Evolutionary conservation across 306 rosid species (phyloP), one percentile per base, ranked within the genome.

Genomic region (Urtica urens): DNA sequence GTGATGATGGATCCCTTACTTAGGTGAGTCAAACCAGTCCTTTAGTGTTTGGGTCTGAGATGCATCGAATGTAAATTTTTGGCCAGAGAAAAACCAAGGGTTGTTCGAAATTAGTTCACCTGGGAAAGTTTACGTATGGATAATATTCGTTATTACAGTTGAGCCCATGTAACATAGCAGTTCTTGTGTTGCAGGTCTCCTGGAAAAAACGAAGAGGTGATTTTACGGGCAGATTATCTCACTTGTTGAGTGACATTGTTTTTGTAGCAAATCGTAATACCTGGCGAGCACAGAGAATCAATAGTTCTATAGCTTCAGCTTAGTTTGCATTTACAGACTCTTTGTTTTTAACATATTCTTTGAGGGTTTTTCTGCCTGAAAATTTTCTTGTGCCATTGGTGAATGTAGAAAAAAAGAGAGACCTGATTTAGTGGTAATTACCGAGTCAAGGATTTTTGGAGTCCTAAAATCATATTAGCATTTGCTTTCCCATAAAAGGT

Each of bases 361-460:
- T 69, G 53, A 78, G 66, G 87, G 70, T 47, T 47, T 57, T 51
- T 58, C 54, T 48, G 59, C 75, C 61, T 54, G 17, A 35, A 59
- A n/a, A 20, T 47, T 69, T 63, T 57, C 29, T 52, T 44, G 68
- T 71, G 66, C 68, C 76, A 25, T 39, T 66, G 72, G 73, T 87
- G 71, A 13, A 76, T 71, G 93, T 81, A 73, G 84, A 65, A 61
- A 67, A n/a, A n/a, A n/a, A n/a, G n/a, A n/a, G n/a, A n/a, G 67
- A 70, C 55, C 54, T 67, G 67, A 77, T 57, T 64, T 53, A 64
- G 57, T 42, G 63, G 70, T 63, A 51, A 52, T 51, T 61, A 73
- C 31, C 58, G 27, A 40, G 18, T 62, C 44, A 28, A 13, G 38
- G 16, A 17, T 35, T 20, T 19, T 64, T 59, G 33, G 43, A 4